Evolutionary conservation across 2,329 filamentous ascomycete species (phyloP).

Genomic region (Fusarium ambrosium): DNA sequence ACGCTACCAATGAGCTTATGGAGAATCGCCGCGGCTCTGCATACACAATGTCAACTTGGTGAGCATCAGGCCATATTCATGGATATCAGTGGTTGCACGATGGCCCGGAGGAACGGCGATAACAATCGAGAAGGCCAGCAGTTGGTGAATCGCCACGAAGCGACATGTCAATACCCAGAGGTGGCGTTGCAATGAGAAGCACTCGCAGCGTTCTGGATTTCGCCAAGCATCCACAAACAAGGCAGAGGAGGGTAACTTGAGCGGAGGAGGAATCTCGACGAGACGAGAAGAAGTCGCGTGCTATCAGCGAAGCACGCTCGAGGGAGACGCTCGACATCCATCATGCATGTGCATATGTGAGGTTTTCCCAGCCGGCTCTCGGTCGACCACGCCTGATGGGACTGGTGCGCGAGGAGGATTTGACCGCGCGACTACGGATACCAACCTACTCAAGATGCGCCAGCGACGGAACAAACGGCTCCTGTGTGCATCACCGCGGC

Average conservation of each 20-base stretch:
- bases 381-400: constrained; percentile 7
- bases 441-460: constrained; percentile 3
- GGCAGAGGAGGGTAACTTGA: constrained; percentile 11
- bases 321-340: constrained; percentile 21
- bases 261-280: constrained; percentile 4
- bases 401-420: constrained; percentile 7
- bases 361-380: constrained; percentile 8
- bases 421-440: background rate
- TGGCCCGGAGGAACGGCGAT: constrained; percentile 13
- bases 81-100: constrained; percentile 8
- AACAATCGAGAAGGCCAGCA: constrained; percentile 7
- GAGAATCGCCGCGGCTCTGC: constrained; percentile 11
- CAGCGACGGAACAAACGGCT: constrained; percentile 7
- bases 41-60: constrained; percentile 8
- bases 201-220: constrained; percentile 23
- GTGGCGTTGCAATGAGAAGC: constrained; percentile 12
- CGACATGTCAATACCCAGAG: constrained; percentile 1
- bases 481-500: background rate
- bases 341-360: constrained; percentile 31
- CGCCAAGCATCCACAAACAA: constrained; percentile 15
- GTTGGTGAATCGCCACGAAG: constrained; percentile 14
- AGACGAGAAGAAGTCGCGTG: constrained; percentile 12
- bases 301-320: constrained; percentile 7
- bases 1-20: constrained; percentile 30
- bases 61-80: constrained; percentile 41